Conservation (phyloP, 805 yeast genomes). For the Schizosaccharomyces cryophilus region DNA sequence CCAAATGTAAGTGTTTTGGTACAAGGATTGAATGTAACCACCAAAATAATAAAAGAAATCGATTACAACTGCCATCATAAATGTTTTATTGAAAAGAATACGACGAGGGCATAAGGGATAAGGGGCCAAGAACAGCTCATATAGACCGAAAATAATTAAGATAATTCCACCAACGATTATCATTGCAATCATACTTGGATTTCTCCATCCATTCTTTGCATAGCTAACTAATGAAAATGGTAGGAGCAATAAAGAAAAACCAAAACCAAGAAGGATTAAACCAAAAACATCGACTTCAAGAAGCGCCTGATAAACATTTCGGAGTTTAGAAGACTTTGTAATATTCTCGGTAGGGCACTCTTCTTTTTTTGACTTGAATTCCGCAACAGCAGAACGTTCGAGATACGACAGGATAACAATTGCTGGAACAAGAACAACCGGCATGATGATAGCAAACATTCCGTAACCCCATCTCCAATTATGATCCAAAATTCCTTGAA, state of each 20-base stretch:
- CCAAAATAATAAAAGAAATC: conserved; percentile 28
- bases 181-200: conserved; percentile 15
- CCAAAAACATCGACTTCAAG: conserved; percentile 19
- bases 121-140: conserved; percentile 30
- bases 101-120: conserved; percentile 31
- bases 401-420: conserved; percentile 12
- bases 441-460: conserved; percentile 22
- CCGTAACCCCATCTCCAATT: conserved; percentile 31
- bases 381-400: conserved; percentile 13
- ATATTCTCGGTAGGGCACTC: conserved; percentile 7
- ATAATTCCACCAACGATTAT: conserved; percentile 28
- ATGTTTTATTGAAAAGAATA: conserved; percentile 35
- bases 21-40: not conserved
- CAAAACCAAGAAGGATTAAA: conserved; percentile 15
- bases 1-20: not conserved
- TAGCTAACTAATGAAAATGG: conserved; percentile 17
- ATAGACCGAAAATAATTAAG: conserved; percentile 22
- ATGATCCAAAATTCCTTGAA: not conserved
- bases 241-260: conserved; percentile 16
- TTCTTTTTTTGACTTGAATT: conserved; percentile 9
- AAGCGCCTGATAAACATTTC: conserved; percentile 10
- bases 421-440: conserved; percentile 15
- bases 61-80: conserved; percentile 17
- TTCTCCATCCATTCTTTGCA: conserved; percentile 13
- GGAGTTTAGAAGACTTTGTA: conserved; percentile 7